Conservation (phyloP, 2,329 filamentous ascomycete genomes). For the Pseudohalonectria lignicola region DNA sequence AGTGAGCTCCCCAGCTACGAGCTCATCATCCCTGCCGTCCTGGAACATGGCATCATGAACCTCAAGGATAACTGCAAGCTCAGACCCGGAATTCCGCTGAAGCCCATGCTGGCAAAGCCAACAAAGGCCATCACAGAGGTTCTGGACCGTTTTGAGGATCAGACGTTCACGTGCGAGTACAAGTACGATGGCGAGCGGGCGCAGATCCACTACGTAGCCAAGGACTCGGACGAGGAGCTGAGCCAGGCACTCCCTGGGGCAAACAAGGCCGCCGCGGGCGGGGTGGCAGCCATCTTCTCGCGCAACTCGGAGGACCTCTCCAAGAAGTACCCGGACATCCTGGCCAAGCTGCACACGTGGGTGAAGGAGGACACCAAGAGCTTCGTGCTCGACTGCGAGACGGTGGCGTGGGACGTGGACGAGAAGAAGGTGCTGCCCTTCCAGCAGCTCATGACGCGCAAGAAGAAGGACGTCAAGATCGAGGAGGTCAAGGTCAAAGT, state of each 20-base stretch:
- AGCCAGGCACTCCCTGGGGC: slow-evolving; percentile 48
- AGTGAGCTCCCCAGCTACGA: slow-evolving; percentile 94
- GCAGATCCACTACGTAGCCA: slow-evolving; percentile 95
- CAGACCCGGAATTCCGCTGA: slow-evolving; percentile 84
- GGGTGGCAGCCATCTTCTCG: slow-evolving; percentile 89
- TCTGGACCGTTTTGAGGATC: slow-evolving; percentile 87
- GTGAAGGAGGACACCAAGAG: slow-evolving; percentile 82
- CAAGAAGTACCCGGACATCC: slow-evolving; percentile 94
- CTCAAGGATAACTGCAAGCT: slow-evolving; percentile 80
- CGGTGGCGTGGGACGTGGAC: slow-evolving; percentile 88
- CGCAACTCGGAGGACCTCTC: slow-evolving; percentile 94
- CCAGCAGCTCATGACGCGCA: slow-evolving; percentile 95
- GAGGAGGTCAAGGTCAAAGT: slow-evolving; percentile 96
- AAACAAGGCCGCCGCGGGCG: slow-evolving; percentile 55
- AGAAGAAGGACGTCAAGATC: slow-evolving; percentile 91
- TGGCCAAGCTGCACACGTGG: slow-evolving; percentile 80
- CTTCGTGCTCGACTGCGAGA: slow-evolving; percentile 98
- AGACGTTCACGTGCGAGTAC: slow-evolving; percentile 96
- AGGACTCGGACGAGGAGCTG: slow-evolving; percentile 62
- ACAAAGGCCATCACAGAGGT: slow-evolving; percentile 98
- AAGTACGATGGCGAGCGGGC: slow-evolving; percentile 97
- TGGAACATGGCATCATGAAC: slow-evolving; percentile 76
- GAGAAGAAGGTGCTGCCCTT: slow-evolving; percentile 96
- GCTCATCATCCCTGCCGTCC: slow-evolving; percentile 81
- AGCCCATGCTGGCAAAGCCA: slow-evolving; percentile 97